Conservation (phyloP, 345 rosid species). For the Gynandropsis gynandra region DNA sequence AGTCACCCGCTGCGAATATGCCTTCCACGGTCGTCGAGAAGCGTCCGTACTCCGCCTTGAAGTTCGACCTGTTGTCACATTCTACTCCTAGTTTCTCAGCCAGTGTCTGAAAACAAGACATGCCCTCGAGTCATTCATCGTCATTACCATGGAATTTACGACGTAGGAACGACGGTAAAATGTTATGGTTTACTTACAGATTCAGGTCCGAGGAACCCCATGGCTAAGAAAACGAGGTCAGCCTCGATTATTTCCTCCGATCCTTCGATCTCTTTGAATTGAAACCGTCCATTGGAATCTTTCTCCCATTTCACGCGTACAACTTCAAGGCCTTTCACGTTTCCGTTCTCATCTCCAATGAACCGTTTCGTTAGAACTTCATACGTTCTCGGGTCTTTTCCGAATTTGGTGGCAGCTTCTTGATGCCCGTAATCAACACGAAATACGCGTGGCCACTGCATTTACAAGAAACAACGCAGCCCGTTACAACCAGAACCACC, state of each 20-base stretch:
- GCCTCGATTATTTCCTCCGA: conserved; percentile 78
- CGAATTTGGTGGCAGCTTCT: conserved; percentile 80
- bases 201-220: conserved; percentile 99
- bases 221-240: conserved; percentile 80
- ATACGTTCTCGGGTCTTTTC: conserved; percentile 87
- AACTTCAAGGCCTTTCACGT: conserved; percentile 75
- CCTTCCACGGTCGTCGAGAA: conserved; percentile 78
- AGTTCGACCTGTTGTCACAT: conserved; percentile 73
- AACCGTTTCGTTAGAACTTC: conserved; percentile 89
- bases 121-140: too few species aligned
- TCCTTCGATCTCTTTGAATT: conserved; percentile 82
- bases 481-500: neutral
- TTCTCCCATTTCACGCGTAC: conserved; percentile 79
- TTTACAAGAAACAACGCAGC: conserved; percentile 11
- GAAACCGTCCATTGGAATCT: conserved; percentile 77
- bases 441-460: conserved; percentile 95
- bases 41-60: conserved; percentile 91
- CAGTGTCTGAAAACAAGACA: conserved; percentile 17
- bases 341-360: conserved; percentile 76
- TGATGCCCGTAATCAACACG: conserved; percentile 97
- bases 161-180: neutral
- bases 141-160: too few species aligned
- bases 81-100: conserved; percentile 91
- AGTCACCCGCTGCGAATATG: conserved; percentile 95
- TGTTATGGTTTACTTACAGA: conserved; percentile 39